Base-by-base conservation (phyloP, 495 filamentous ascomycete species). In the Pyrenula massariospora region DNA sequence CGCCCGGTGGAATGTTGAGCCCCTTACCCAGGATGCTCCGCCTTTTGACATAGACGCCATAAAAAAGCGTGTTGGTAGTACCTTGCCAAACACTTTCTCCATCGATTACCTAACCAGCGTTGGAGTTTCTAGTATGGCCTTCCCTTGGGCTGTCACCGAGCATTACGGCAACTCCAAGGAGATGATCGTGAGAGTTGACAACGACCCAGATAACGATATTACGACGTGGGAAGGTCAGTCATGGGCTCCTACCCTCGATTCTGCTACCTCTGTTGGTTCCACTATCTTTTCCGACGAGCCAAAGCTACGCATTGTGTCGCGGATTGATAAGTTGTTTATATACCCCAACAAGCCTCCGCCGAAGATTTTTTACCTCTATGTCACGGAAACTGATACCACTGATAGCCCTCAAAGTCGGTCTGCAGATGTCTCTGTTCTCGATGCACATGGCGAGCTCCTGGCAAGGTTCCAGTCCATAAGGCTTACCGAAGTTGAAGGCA, bases 261-360 rank as follows among this genome's bases (percentile, higher is more conserved):
- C 74, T 12, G 74, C 74, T 8, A 76, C 72, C 2, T 77, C 74
- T 0, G 60, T 77, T 19, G 72, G 69, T 25, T 77, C 73, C 1
- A 71, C 71, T 21, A 56, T 77, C 22, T 76, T 76, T 60, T 70
- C 59, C 58, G 58, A 68, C 22, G 53, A 62, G n/a, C 71, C 74
- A 10, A 53, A 58, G 8, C 66, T 77, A 10, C 71, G 74, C 19
- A 76, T 77, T 68, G 69, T 69, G n/a, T 60, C 70, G 2, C 64
- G 66, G 8, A 61, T 75, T 50, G 60, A 60, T 10, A 57, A 60
- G 24, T 53, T 69, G 2, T 52, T 50, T 15, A 56, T 70, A 47
- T 47, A 57, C 58, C 19, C 49, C 3, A 56, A 53, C 22, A 55
- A 49, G 21, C 23, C 42, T 21, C 56, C 62, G 10, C 62, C 60